Percentiles rank a stretch among this genome's conserved stretches.
Evolutionary conservation across 352 stramenopile species (phyloP).

Genomic region (Pythium inflatum): DNA sequence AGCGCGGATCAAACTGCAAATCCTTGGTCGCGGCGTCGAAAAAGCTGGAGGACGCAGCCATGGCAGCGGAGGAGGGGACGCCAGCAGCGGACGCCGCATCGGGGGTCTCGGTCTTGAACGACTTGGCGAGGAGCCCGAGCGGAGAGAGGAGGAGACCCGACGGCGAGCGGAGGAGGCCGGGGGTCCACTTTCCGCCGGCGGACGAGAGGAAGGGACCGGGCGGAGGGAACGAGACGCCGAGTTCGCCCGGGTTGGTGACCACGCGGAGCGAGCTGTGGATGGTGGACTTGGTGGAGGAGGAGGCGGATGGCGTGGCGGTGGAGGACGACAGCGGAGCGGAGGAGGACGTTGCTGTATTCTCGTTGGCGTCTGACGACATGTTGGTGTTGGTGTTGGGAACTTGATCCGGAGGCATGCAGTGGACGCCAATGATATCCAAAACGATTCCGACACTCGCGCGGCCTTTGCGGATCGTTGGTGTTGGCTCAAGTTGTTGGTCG

Average conservation of each 20-base stretch:
- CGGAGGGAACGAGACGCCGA: conserved; percentile 22
- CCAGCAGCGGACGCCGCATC: background rate
- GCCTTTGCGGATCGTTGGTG: background rate
- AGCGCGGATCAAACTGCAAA: conserved; percentile 52
- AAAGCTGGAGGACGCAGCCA: conserved; percentile 1
- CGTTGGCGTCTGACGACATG: conserved; percentile 13
- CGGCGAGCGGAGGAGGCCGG: conserved; percentile 24
- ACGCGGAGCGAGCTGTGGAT: conserved; percentile 30
- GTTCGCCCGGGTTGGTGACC: conserved; percentile 27
- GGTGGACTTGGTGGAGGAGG: conserved; percentile 9
- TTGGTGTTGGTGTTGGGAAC: conserved; percentile 11
- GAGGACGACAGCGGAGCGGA: background rate
- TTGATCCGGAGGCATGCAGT: conserved; percentile 20
- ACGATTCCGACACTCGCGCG: background rate
- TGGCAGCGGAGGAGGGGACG: background rate
- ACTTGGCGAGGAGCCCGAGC: conserved; percentile 14
- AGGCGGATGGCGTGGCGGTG: background rate
- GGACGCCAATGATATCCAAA: conserved; percentile 13
- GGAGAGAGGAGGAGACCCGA: conserved; percentile 30
- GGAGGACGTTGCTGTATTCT: background rate
- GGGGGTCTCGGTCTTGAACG: conserved; percentile 16
- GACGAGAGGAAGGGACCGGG: conserved; percentile 13
- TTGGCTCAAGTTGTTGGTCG: conserved; percentile 7
- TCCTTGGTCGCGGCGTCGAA: conserved; percentile 35
- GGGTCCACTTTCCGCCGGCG: conserved; percentile 25